Evolutionary conservation across 495 filamentous ascomycete genomes (phyloP).

Genomic region (Penicillium parvum): DNA sequence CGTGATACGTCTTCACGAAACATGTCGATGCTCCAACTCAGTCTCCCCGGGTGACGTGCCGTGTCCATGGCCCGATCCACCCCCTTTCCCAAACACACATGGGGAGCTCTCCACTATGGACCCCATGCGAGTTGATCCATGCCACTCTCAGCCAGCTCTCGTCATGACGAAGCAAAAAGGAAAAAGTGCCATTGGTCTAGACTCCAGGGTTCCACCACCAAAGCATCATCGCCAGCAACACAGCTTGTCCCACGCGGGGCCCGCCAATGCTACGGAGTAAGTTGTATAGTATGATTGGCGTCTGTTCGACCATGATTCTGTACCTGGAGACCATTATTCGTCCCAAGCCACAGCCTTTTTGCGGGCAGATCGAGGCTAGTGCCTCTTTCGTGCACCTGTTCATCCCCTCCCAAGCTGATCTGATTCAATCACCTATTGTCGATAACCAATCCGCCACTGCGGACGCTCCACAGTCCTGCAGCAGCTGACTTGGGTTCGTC

Average conservation of each 20-base stretch:
- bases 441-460: conserved; percentile 31
- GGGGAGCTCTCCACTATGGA: conserved; percentile 6
- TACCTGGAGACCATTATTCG: too few species aligned
- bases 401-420: conserved; percentile 17
- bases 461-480: conserved; percentile 28
- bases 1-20: too few species aligned
- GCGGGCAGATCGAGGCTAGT: conserved; percentile 20
- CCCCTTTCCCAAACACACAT: conserved; percentile 11
- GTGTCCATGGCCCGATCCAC: conserved; percentile 16
- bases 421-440: conserved; percentile 29
- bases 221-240: conserved; percentile 5
- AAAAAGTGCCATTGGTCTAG: not conserved
- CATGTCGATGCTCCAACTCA: too few species aligned
- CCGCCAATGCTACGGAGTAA: too few species aligned
- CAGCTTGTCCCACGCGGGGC: conserved; percentile 27
- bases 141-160: conserved; percentile 18
- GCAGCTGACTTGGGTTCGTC: conserved; percentile 20
- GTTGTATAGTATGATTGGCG: too few species aligned
- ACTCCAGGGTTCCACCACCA: conserved; percentile 1
- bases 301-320: too few species aligned
- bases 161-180: conserved; percentile 2
- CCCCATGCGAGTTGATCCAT: conserved; percentile 17
- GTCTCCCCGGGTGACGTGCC: conserved; percentile 15
- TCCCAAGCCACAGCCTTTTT: conserved; percentile 11
- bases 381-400: conserved; percentile 6